Percentiles rank a stretch among this genome's conserved stretches.
phyloP scores from a whole-genome alignment of 148 eudicot genomes.

The Pharnaceum exiguum region DNA sequence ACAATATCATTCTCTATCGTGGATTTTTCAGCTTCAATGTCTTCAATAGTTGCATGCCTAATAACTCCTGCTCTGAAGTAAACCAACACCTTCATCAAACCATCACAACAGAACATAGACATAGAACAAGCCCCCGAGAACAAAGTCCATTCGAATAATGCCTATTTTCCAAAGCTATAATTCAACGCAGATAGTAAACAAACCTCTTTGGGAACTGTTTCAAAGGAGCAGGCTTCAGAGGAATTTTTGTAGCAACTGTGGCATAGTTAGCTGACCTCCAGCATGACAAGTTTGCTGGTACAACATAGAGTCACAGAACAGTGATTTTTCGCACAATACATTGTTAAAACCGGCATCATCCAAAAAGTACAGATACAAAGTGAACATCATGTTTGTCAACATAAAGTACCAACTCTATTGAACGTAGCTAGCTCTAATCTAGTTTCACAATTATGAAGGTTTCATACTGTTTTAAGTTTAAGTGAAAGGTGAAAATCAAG shows the following conservation, averaged over 20 bases:
- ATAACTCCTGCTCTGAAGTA: constrained; percentile 55
- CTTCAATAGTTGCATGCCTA: constrained; percentile 81
- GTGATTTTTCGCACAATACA: constrained; percentile 19
- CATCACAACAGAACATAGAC: background rate
- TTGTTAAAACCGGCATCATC: constrained; percentile 25
- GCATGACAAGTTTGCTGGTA: constrained; percentile 25
- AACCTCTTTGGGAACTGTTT: constrained; percentile 45
- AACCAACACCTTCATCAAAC: constrained; percentile 14
- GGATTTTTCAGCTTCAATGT: constrained; percentile 86
- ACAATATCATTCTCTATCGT: constrained; percentile 68
- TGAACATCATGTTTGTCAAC: too few species aligned
- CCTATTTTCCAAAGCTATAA: background rate
- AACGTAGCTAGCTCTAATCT: too few species aligned
- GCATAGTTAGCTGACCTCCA: constrained; percentile 64
- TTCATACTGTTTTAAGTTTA: too few species aligned
- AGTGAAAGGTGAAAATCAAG: too few species aligned
- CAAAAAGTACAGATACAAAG: background rate
- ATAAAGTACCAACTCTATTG: too few species aligned
- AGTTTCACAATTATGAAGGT: too few species aligned
- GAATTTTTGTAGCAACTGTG: constrained; percentile 30
- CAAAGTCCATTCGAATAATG: background rate
- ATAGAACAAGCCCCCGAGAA: background rate
- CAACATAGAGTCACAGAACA: constrained; percentile 25
- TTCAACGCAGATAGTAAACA: constrained; percentile 6
- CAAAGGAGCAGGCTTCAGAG: constrained; percentile 29